A percentile compares a stretch with the other conserved stretches of the same genome.
These are phyloP conservation scores for Isochrysis galbana DNA, from an alignment of 78 protist species.

Conservation along the genomic window DNA sequence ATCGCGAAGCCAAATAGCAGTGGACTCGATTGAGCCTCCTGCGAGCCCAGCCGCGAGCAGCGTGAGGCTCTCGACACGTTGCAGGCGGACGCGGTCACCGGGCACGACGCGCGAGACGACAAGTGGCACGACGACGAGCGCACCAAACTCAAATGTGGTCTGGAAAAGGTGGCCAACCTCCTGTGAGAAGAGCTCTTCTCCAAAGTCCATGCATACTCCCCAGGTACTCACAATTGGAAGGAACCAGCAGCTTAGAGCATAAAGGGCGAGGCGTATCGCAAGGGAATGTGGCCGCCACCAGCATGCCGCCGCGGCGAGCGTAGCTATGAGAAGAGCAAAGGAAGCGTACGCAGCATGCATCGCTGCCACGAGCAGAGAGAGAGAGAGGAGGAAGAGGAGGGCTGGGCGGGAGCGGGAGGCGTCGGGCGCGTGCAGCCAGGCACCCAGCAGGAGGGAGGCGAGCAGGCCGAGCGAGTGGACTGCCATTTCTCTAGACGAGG, in stretches of 20 bases:
- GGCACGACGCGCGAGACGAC: not conserved
- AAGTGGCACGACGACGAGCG: not conserved
- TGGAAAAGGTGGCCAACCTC: not conserved
- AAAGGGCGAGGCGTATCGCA: not conserved
- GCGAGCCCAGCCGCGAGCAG: not conserved
- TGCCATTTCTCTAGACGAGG: too few relatives aligned
- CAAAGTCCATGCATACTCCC: not conserved
- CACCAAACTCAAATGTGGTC: not conserved
- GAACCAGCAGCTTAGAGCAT: not conserved
- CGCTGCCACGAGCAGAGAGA: not conserved
- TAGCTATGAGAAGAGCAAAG: not conserved
- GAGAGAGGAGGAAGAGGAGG: not conserved
- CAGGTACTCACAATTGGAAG: not conserved
- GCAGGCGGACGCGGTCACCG: not conserved
- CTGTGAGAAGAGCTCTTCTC: not conserved
- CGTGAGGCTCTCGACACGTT: not conserved
- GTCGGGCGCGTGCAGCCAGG: too few relatives aligned
- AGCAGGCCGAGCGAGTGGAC: too few relatives aligned
- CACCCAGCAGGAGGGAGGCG: too few relatives aligned
- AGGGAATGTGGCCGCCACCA: not conserved
- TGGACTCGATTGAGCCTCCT: not conserved
- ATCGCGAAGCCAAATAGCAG: not conserved
- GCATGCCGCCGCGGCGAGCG: not conserved
- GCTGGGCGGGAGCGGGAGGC: too few relatives aligned
- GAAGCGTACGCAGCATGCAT: not conserved